Conservation (phyloP, 768 basidiomycete genomes). For the Phanerodontia chrysosporium region DNA sequence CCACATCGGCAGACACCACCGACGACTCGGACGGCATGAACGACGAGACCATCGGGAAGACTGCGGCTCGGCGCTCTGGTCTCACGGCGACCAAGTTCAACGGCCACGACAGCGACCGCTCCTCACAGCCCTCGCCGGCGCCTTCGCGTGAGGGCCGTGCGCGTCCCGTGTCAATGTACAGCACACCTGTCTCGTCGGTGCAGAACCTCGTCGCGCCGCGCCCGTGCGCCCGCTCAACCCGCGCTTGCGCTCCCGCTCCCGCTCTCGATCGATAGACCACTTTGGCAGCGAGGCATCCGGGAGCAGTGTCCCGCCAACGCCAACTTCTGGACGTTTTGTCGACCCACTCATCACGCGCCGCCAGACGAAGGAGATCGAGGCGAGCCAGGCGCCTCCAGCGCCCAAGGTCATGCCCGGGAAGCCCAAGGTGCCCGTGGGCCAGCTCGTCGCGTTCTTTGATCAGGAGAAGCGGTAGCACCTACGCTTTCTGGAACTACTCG, state of each 20-base stretch:
- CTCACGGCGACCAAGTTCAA: slow-evolving; percentile 16
- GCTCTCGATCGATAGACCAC: slow-evolving; percentile 28
- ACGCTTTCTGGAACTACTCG: neutral
- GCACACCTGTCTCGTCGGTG: slow-evolving; percentile 13
- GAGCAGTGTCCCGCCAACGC: slow-evolving; percentile 17
- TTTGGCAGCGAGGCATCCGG: slow-evolving; percentile 18
- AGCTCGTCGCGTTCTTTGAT: slow-evolving; percentile 85
- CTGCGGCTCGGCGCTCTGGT: slow-evolving; percentile 23
- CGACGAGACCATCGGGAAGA: slow-evolving; percentile 64
- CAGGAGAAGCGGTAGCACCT: slow-evolving; percentile 19
- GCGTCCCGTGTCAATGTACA: slow-evolving; percentile 61
- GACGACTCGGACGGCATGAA: slow-evolving; percentile 30
- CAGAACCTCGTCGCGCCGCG: slow-evolving; percentile 23
- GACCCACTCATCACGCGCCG: slow-evolving; percentile 71
- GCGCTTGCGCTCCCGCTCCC: slow-evolving; percentile 34
- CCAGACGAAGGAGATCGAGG: slow-evolving; percentile 47
- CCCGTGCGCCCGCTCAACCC: slow-evolving; percentile 26
- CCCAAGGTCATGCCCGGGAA: slow-evolving; percentile 36
- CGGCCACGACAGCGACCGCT: slow-evolving; percentile 31
- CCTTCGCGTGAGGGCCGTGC: slow-evolving; percentile 27
- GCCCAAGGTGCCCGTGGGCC: slow-evolving; percentile 68
- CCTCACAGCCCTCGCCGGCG: slow-evolving; percentile 22
- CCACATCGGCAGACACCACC: slow-evolving; percentile 27
- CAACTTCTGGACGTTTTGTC: slow-evolving; percentile 55
- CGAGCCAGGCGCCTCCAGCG: slow-evolving; percentile 38